These are phyloP conservation scores for Moesziomyces parantarcticus DNA, from an alignment of 1,284 basidiomycete species.

Conservation along the genomic window DNA sequence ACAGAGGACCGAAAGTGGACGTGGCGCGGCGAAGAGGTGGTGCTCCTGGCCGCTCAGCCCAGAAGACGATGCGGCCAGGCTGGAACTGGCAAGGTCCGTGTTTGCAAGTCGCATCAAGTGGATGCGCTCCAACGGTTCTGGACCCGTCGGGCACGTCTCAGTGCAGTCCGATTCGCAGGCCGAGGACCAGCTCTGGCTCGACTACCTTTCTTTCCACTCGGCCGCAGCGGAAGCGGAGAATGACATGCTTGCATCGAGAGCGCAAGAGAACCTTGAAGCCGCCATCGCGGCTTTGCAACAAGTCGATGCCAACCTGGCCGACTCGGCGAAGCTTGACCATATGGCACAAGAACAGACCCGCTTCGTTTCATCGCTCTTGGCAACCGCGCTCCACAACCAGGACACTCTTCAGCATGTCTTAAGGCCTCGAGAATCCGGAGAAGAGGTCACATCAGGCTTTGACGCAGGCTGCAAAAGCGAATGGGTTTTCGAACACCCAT, in stretches of 20 bases:
- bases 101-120: constrained; percentile 38
- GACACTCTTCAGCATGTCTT: background rate
- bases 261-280: constrained; percentile 11
- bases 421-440: background rate
- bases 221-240: constrained; percentile 3
- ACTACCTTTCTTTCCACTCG: constrained; percentile 13
- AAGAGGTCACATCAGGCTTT: background rate
- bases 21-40: background rate
- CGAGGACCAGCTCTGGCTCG: constrained; percentile 30
- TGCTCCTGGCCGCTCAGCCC: constrained; percentile 8
- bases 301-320: constrained; percentile 3
- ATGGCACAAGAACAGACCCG: constrained; percentile 5
- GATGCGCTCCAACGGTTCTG: constrained; percentile 11
- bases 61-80: constrained; percentile 1
- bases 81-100: constrained; percentile 16
- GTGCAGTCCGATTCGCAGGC: background rate
- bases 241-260: background rate
- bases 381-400: constrained; percentile 23
- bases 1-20: background rate
- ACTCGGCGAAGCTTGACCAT: constrained; percentile 8
- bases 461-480: background rate
- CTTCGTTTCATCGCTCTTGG: constrained; percentile 14
- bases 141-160: background rate
- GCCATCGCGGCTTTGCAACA: constrained; percentile 14
- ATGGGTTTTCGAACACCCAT: constrained; percentile 29